Base-by-base conservation (phyloP, 169 alveolate species). In the Miamiensis avidus region DNA sequence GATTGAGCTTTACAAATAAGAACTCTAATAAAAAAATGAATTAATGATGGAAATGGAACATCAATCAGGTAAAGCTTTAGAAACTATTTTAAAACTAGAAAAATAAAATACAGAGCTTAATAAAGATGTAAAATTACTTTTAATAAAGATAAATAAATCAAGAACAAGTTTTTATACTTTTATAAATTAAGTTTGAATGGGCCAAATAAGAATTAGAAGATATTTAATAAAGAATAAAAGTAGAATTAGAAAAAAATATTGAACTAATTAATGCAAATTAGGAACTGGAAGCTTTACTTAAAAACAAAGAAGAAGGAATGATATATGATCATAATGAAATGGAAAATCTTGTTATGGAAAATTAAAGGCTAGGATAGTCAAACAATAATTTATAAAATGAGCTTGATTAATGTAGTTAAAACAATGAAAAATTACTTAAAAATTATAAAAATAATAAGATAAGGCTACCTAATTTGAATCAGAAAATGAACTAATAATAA, bases 91-190 rank as follows among this genome's bases (percentile, higher is more conserved):
- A 31, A 31, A 31, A 16, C 65, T 84, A 65, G 81, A 82, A 33
- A 65, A n/a, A 76, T 30, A 32, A 27, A 77, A 84, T 84, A 30
- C 82, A 64, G 75, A 64, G 25, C 64, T 75, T 72, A 30, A 65
- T 64, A 34, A 84, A 84, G 73, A 84, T 29, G 69, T 49, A 49
- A 49, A 49, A 11, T 11, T 11, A 49, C 20, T 11, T 49, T 11
- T 49, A 49, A 49, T 11, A 49, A 49, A 49, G 20, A 49, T 49
- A 49, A 49, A 49, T 49, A 11, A 49, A 49, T 49, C 4, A 49
- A 49, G 4, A 49, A 49, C 4, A 11, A 49, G 69, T 11, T 49
- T 49, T 49, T 49, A 49, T 49, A 11, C 20, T 49, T 11, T 11
- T 49, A 11, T 49, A 49, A 11, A 11, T 11, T 11, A 11, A 49